phyloP scores from a whole-genome alignment of 352 stramenopile genomes.

The Globisporangium middletonii region DNA sequence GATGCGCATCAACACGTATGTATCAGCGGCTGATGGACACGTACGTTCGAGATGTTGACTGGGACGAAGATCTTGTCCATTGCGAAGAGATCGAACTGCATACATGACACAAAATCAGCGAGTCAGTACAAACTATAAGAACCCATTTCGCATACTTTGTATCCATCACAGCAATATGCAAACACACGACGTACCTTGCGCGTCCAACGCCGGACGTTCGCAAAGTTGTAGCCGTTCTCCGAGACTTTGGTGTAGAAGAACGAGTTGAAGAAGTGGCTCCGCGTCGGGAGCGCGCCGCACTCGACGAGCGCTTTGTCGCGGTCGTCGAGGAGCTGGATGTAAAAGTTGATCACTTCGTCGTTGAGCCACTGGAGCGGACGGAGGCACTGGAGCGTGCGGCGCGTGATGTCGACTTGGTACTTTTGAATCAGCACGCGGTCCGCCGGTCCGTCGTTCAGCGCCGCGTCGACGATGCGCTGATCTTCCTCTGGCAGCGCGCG shows the following conservation, averaged over 20 bases:
- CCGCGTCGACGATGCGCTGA: conserved; percentile 47
- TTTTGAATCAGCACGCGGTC: conserved; percentile 72
- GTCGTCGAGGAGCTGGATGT: conserved; percentile 72
- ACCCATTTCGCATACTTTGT: background rate
- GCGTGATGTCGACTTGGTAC: conserved; percentile 78
- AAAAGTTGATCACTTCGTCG: conserved; percentile 88
- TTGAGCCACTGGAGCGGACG: conserved; percentile 70
- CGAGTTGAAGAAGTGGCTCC: conserved; percentile 84
- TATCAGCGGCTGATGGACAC: background rate
- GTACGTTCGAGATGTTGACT: conserved; percentile 83
- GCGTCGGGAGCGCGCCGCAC: conserved; percentile 34
- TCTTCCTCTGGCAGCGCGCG: conserved; percentile 61
- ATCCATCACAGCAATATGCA: background rate
- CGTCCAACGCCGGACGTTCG: conserved; percentile 82
- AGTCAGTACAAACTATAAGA: background rate
- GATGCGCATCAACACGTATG: background rate
- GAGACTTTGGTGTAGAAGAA: conserved; percentile 85
- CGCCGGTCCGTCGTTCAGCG: conserved; percentile 45
- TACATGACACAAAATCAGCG: background rate
- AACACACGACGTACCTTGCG: conserved; percentile 43
- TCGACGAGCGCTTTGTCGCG: conserved; percentile 58
- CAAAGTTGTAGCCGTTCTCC: conserved; percentile 77
- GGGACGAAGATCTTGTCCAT: conserved; percentile 89
- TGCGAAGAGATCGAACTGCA: conserved; percentile 82
- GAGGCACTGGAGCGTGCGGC: conserved; percentile 65